Evolutionary conservation across 305 asterid species (phyloP).

Genomic region (Fraxinus angustifolia): DNA sequence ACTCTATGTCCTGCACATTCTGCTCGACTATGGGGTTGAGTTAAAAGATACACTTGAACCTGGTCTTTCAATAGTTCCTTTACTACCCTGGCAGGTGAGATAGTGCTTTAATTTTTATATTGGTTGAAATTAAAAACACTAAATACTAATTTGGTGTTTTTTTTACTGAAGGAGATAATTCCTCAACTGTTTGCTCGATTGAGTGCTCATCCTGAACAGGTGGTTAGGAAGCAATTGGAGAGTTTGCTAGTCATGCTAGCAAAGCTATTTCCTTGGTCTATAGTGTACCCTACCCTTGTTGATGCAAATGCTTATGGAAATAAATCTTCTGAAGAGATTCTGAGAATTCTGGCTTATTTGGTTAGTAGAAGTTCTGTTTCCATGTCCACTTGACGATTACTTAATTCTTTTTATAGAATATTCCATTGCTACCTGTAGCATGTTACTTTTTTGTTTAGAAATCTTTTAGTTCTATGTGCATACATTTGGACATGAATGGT

Average conservation of each 20-base stretch:
- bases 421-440: constrained; percentile 3
- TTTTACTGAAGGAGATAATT: constrained; percentile 73
- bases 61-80: constrained; percentile 79
- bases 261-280: constrained; percentile 88
- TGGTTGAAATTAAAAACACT: constrained; percentile 20
- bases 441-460: neutral
- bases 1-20: constrained; percentile 74
- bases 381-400: constrained; percentile 4
- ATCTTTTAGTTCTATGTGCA: neutral
- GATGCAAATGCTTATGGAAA: constrained; percentile 82
- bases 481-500: neutral
- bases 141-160: constrained; percentile 37
- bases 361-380: constrained; percentile 44
- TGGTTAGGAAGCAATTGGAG: constrained; percentile 83
- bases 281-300: constrained; percentile 92
- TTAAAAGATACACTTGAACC: constrained; percentile 75
- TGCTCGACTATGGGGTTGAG: constrained; percentile 90
- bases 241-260: constrained; percentile 82
- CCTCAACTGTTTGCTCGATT: constrained; percentile 95
- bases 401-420: constrained; percentile 18
- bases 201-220: constrained; percentile 90
- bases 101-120: constrained; percentile 19
- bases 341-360: constrained; percentile 78
- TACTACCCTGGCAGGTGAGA: constrained; percentile 97
- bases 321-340: constrained; percentile 93